Percentiles rank a stretch among this genome's conserved stretches.
Evolutionary conservation across 345 rosid genomes (phyloP).

Genomic region (Melaleuca quinquenervia): DNA sequence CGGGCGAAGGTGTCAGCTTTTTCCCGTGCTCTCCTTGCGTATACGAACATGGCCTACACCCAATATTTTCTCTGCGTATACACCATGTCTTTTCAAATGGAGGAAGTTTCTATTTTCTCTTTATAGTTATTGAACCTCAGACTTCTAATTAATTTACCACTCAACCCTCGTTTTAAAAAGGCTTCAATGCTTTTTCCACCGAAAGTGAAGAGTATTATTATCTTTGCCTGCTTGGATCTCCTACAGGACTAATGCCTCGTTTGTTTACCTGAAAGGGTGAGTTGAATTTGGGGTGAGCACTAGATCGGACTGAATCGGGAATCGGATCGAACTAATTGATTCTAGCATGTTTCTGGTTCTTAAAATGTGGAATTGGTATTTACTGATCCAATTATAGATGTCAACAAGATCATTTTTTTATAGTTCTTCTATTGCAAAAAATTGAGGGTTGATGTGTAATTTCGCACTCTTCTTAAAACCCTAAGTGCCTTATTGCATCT

Average conservation of each 20-base stretch:
- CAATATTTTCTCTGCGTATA: too few relatives aligned
- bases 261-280: not conserved
- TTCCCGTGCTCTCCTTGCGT: not conserved
- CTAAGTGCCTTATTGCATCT: too few relatives aligned
- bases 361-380: too few relatives aligned
- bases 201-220: not conserved
- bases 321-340: too few relatives aligned
- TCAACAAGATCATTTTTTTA: too few relatives aligned
- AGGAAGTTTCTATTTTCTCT: not conserved
- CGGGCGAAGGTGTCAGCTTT: accelerated
- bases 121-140: not conserved
- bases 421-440: too few relatives aligned
- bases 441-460: too few relatives aligned
- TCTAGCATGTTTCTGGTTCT: too few relatives aligned
- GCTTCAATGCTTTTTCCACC: not conserved
- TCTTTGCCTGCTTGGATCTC: not conserved
- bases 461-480: too few relatives aligned
- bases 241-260: not conserved
- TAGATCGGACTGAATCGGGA: too few relatives aligned
- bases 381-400: too few relatives aligned
- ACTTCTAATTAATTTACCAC: not conserved
- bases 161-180: not conserved
- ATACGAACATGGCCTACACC: too few relatives aligned
- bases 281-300: not conserved
- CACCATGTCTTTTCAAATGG: not conserved